Evolutionary conservation across 805 yeast genomes (phyloP).

Genomic region (Nakazawaea wyomingensis): DNA sequence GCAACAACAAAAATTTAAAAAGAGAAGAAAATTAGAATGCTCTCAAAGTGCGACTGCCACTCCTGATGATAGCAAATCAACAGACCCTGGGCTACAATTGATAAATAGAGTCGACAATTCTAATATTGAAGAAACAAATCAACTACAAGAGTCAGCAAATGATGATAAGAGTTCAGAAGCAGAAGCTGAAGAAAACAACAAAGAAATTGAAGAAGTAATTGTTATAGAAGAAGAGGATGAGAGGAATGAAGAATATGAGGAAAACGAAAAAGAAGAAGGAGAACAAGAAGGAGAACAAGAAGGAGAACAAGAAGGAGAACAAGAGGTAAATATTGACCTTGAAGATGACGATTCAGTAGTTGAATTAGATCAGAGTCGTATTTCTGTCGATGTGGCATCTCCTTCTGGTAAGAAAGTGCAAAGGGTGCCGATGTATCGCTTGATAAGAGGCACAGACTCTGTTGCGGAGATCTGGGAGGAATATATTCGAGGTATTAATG

Average conservation of each 20-base stretch:
- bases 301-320: neutral
- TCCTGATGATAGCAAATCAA: no score
- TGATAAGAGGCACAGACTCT: conserved; percentile 21
- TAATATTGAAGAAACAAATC: no score
- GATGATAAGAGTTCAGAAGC: neutral
- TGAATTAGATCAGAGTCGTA: neutral
- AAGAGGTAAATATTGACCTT: neutral
- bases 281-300: neutral
- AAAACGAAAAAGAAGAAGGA: conserved; percentile 18
- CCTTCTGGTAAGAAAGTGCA: neutral
- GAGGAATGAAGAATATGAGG: no score
- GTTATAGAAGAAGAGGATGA: neutral
- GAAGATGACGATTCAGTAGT: neutral
- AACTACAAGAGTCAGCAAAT: neutral
- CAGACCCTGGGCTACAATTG: no score
- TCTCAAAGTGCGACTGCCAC: neutral
- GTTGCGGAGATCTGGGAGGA: conserved; percentile 53
- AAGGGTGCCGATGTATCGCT: conserved; percentile 11
- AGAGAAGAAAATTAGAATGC: conserved; percentile 1
- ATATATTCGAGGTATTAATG: conserved; percentile 44
- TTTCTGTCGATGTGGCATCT: neutral
- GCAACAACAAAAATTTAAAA: neutral
- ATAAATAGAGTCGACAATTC: no score
- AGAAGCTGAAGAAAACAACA: neutral
- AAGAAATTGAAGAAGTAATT: neutral